Evolutionary conservation across 176 grass and related monocot species (phyloP).

Genomic region (Typha latifolia): DNA sequence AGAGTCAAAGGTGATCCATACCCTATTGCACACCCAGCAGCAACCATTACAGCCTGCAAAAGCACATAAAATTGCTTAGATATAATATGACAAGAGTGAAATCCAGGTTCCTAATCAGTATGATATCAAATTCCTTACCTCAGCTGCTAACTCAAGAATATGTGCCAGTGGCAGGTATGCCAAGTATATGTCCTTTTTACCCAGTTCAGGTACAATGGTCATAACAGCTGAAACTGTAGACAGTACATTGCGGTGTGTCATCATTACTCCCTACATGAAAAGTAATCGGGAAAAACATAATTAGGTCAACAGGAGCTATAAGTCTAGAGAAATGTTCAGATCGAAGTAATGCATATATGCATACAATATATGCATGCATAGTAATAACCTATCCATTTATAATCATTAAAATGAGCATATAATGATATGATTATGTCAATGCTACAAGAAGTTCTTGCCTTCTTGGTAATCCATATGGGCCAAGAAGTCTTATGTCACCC

Average conservation of each 20-base stretch:
- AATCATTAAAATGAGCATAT: too few species aligned
- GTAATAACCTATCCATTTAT: too few species aligned
- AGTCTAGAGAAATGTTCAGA: too few species aligned
- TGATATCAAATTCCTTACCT: constrained; percentile 31
- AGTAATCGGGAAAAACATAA: constrained; percentile 11
- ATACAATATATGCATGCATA: too few species aligned
- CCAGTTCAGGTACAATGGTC: constrained; percentile 72
- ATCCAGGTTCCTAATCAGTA: not conserved
- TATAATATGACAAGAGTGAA: constrained; percentile 12
- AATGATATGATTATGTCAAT: too few species aligned
- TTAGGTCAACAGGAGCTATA: too few species aligned
- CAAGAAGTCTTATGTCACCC: too few species aligned
- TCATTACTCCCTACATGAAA: constrained; percentile 71
- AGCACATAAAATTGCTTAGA: constrained; percentile 13
- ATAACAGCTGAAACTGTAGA: constrained; percentile 79
- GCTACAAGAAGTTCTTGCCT: too few species aligned
- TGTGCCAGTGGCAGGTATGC: constrained; percentile 92
- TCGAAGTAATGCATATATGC: too few species aligned
- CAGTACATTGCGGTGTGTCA: constrained; percentile 86
- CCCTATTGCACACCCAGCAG: constrained; percentile 69
- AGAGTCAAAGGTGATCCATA: constrained; percentile 90
- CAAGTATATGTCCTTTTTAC: constrained; percentile 83
- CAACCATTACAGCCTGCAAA: constrained; percentile 60
- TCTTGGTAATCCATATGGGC: too few species aligned
- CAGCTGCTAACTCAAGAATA: constrained; percentile 92